A percentile compares a stretch with the other conserved stretches of the same genome.
Conservation (phyloP, 129 eudicot genomes). For the Pseudognaphalium luteoalbum region DNA sequence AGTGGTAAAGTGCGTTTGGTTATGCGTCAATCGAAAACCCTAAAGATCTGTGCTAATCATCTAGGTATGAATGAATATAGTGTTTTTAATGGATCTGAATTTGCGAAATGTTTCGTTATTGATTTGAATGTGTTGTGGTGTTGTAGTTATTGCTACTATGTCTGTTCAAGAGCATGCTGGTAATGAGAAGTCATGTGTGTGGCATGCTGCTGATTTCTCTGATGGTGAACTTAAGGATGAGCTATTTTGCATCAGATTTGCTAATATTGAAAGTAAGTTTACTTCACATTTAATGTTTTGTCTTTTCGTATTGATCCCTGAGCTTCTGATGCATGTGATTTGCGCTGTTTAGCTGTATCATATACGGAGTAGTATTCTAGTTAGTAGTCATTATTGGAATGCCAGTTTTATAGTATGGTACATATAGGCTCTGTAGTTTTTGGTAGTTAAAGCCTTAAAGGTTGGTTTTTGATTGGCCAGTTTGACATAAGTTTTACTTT, state of each 20-base stretch:
- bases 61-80: slow-evolving; percentile 33
- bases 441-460: not conserved
- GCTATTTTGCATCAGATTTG: slow-evolving; percentile 66
- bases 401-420: not conserved
- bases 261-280: slow-evolving; percentile 67
- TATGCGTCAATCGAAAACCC: slow-evolving; percentile 77
- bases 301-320: not conserved
- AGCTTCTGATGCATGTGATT: not conserved
- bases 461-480: not conserved
- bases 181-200: slow-evolving; percentile 77
- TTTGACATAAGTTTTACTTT: too few relatives aligned
- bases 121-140: not conserved
- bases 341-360: not conserved
- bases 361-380: not conserved
- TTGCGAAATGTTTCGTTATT: not conserved
- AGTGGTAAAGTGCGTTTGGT: slow-evolving; percentile 69
- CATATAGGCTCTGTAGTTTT: not conserved
- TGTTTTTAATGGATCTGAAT: not conserved
- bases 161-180: slow-evolving; percentile 82
- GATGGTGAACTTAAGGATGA: slow-evolving; percentile 86
- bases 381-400: not conserved
- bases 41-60: slow-evolving; percentile 87
- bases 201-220: slow-evolving; percentile 81
- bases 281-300: not conserved
- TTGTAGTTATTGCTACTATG: slow-evolving; percentile 57